phyloP scores from a whole-genome alignment of 306 rosid species.

The Crotalaria pallida region DNA sequence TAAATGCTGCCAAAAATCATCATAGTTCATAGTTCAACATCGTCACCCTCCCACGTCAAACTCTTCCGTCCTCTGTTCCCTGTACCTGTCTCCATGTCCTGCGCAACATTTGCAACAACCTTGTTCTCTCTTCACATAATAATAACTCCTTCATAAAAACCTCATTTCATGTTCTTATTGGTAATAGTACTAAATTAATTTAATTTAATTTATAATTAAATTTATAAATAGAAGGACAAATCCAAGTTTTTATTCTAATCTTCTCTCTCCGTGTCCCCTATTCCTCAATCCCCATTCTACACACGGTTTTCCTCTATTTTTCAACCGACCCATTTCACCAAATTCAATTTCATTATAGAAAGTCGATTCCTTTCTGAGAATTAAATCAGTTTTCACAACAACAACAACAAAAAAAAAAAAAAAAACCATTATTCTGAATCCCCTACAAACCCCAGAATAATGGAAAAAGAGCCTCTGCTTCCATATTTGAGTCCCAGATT shows the following conservation, averaged over 20 bases:
- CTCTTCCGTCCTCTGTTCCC: neutral
- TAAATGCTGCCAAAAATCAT: slow-evolving; percentile 1
- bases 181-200: too few species aligned
- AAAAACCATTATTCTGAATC: too few species aligned
- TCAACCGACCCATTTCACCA: neutral
- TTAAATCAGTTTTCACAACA: neutral
- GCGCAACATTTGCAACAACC: neutral
- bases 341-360: neutral
- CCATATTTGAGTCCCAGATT: slow-evolving; percentile 53
- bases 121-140: neutral
- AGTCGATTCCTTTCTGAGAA: neutral
- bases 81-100: neutral
- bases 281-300: neutral
- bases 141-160: too few species aligned
- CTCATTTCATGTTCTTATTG: too few species aligned
- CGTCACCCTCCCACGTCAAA: neutral
- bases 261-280: neutral
- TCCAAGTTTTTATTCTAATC: neutral
- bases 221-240: neutral
- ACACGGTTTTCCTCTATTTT: neutral
- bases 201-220: too few species aligned
- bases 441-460: neutral
- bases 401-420: too few species aligned
- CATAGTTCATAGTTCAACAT: neutral
- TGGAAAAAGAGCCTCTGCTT: slow-evolving; percentile 89